phyloP scores from a whole-genome alignment of 768 basidiomycete genomes.

The Imleria badia region DNA sequence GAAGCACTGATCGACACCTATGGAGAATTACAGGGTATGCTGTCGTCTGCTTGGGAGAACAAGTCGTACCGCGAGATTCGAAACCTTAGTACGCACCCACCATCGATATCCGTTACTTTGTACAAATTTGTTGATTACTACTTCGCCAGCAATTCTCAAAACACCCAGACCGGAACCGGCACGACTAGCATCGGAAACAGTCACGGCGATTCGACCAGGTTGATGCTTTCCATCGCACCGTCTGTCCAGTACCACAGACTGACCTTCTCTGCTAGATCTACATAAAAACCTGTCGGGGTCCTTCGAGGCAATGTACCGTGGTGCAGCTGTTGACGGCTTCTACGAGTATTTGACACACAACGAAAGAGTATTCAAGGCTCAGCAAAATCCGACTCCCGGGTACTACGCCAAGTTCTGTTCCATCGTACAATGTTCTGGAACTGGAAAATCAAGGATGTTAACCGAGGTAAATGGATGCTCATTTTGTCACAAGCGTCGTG shows the following conservation, averaged over 20 bases:
- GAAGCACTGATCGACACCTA: not conserved
- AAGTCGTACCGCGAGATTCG: constrained; percentile 5
- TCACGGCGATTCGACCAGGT: too few relatives aligned
- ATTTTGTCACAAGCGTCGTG: not conserved
- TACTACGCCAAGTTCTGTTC: constrained; percentile 6
- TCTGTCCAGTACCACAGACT: too few relatives aligned
- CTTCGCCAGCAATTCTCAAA: not conserved
- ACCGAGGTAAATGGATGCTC: not conserved
- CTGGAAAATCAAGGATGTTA: constrained; percentile 6
- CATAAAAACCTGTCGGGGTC: not conserved
- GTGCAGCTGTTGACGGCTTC: not conserved
- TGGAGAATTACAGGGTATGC: not conserved
- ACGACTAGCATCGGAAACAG: too few relatives aligned
- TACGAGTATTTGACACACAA: constrained; percentile 7
- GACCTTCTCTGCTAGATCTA: not conserved
- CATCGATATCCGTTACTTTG: too few relatives aligned
- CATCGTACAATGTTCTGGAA: constrained; percentile 1
- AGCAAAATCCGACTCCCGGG: too few relatives aligned
- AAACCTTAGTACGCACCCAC: not conserved
- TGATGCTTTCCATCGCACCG: not conserved
- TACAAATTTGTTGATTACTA: not conserved
- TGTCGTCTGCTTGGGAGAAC: not conserved
- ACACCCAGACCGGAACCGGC: not conserved
- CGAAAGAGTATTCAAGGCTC: not conserved
- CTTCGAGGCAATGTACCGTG: not conserved